A percentile compares a stretch with the other conserved stretches of the same genome.
These are phyloP conservation scores for Artomyces pyxidatus DNA, from an alignment of 768 basidiomycete genomes.

Conservation along the genomic window DNA sequence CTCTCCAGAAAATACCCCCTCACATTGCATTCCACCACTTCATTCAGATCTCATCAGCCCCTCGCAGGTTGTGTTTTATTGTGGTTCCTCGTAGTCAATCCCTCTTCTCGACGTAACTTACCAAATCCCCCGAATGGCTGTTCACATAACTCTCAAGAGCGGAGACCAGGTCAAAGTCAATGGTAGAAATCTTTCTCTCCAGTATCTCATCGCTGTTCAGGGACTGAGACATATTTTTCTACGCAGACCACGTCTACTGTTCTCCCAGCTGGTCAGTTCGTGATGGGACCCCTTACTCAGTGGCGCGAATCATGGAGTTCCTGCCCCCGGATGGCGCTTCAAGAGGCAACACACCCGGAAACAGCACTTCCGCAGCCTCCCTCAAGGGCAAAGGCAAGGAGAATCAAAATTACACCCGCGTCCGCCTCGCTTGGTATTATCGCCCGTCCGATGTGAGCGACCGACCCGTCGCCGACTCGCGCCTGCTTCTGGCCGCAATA, in stretches of 20 bases:
- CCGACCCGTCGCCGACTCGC: constrained; percentile 83
- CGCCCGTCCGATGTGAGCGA: constrained; percentile 94
- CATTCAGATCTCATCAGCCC: too few species aligned
- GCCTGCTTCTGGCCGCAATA: constrained; percentile 89
- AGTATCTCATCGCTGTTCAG: constrained; percentile 1
- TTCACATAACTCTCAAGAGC: constrained; percentile 57
- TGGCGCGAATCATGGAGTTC: constrained; percentile 97
- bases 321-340: constrained; percentile 69
- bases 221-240: constrained; percentile 23
- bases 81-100: constrained; percentile 6
- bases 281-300: constrained; percentile 91
- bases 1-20: constrained; percentile 4
- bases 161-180: constrained; percentile 82
- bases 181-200: constrained; percentile 42
- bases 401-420: constrained; percentile 61
- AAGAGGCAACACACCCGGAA: constrained; percentile 12
- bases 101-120: constrained; percentile 6
- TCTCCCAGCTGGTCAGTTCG: constrained; percentile 88
- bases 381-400: constrained; percentile 55
- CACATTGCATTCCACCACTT: neutral
- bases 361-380: constrained; percentile 10
- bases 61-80: neutral
- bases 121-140: constrained; percentile 34
- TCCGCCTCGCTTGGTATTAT: constrained; percentile 93
- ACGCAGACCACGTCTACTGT: constrained; percentile 91